Conservation (phyloP, 768 basidiomycete species). For the Coprinopsis sp. region DNA sequence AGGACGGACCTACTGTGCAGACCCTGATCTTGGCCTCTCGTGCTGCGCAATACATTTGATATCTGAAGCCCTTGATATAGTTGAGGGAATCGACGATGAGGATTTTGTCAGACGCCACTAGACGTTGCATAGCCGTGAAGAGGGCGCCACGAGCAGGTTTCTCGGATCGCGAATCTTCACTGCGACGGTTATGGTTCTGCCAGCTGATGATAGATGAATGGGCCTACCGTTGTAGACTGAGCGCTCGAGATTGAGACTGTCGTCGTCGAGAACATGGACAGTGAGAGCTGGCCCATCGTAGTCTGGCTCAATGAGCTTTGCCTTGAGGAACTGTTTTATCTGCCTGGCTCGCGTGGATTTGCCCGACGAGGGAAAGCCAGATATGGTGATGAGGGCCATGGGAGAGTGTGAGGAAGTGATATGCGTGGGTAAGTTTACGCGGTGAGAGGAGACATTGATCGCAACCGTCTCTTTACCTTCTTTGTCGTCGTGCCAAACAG, state of each 20-base stretch:
- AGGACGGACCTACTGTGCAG: slow-evolving; percentile 64
- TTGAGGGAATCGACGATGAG: slow-evolving; percentile 89
- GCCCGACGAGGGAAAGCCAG: slow-evolving; percentile 85
- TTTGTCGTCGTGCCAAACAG: background rate
- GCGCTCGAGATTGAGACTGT: slow-evolving; percentile 58
- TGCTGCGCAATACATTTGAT: slow-evolving; percentile 96
- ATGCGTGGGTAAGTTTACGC: slow-evolving; percentile 1
- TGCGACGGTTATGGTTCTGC: slow-evolving; percentile 3
- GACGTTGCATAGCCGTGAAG: slow-evolving; percentile 78
- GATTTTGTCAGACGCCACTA: slow-evolving; percentile 66
- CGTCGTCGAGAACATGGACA: slow-evolving; percentile 66
- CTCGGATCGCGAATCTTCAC: slow-evolving; percentile 45
- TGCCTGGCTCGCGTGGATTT: slow-evolving; percentile 73
- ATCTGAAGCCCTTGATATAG: slow-evolving; percentile 98
- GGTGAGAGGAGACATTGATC: background rate
- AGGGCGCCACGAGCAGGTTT: slow-evolving; percentile 84
- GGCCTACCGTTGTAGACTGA: slow-evolving; percentile 69
- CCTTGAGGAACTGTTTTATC: slow-evolving; percentile 54
- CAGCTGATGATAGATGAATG: background rate
- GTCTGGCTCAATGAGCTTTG: slow-evolving; percentile 39
- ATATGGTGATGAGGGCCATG: slow-evolving; percentile 92
- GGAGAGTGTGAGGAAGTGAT: background rate
- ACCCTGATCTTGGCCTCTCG: slow-evolving; percentile 80
- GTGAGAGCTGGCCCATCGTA: slow-evolving; percentile 50
- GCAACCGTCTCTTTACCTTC: background rate